Evolutionary conservation across 208 protist genomes (phyloP), one percentile per base, ranked within the genome.

Genomic region (Crithidia sp.): DNA sequence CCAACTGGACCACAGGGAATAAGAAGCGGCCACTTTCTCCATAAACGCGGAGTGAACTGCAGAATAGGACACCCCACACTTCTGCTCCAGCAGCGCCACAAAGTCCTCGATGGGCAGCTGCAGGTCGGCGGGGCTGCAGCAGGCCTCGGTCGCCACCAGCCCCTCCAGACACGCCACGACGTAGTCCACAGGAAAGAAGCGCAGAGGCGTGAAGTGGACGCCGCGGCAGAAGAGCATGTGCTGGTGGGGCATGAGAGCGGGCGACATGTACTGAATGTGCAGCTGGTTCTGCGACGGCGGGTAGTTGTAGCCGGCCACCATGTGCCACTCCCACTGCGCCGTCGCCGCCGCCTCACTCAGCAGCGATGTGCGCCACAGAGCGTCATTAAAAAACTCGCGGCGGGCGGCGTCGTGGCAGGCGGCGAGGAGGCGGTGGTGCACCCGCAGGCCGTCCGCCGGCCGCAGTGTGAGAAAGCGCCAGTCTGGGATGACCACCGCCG

Each of bases 281-380:
- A 93, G 81, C 56, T 95, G 90, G 58, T 92, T 91, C 66, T 95
- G 90, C 36, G 88, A 93, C 2, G 90, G 88, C 4, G 90, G 88
- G 72, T 74, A 93, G 77, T 93, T 95, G 78, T 89, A 93, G 17
- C 90, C 88, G 40, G 62, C 52, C 7, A 70, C 28, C 60, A 90
- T 77, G 59, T 68, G 50, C 63, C 49, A 57, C 36, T 83, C 71
- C 57, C 59, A 37, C 8, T 60, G 19, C 28, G 28, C 28, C 9
- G 36, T 44, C 36, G 28, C 50, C 12, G 54, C 9, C 16, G 40
- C 36, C 17, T 74, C 64, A 8, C 36, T 44, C 50, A 82, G 53
- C 28, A 83, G 68, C 19, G 67, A 65, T 10, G 13, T 9, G 2
- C 60, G 14, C 77, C 77, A 79, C 55, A 16, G 61, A 4, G 13